These are phyloP conservation scores for Pseudogymnoascus sp. DNA, from an alignment of 2,329 filamentous ascomycete genomes.

Conservation along the genomic window DNA sequence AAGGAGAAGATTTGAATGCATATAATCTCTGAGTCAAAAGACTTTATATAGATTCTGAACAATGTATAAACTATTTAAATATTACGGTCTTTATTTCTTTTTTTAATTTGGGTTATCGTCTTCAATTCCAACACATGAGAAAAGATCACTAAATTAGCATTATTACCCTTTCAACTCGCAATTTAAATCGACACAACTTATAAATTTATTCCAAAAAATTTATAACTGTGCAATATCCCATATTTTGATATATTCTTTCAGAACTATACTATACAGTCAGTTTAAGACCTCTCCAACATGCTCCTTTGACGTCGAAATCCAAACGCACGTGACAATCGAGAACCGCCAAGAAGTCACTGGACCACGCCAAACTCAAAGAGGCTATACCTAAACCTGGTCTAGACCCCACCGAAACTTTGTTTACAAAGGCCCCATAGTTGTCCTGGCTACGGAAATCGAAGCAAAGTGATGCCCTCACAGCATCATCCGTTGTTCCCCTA, in stretches of 20 bases:
- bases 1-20: too few relatives aligned
- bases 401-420: conserved; percentile 7
- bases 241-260: not conserved
- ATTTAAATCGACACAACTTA: not conserved
- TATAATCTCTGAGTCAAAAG: not conserved
- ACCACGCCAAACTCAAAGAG: conserved; percentile 5
- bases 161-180: not conserved
- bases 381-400: not conserved
- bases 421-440: conserved; percentile 5
- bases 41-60: not conserved
- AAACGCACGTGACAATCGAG: not conserved
- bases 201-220: not conserved
- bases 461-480: not conserved
- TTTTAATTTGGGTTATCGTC: too few relatives aligned
- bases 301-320: not conserved
- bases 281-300: not conserved
- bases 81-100: not conserved
- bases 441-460: conserved; percentile 3
- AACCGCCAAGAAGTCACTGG: conserved; percentile 6
- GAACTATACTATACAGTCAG: not conserved
- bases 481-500: conserved; percentile 1
- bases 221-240: not conserved
- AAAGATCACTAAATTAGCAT: not conserved
- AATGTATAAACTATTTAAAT: not conserved
- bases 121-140: too few relatives aligned